Base-by-base conservation (phyloP, 768 basidiomycete species). In the Galerina marginata region DNA sequence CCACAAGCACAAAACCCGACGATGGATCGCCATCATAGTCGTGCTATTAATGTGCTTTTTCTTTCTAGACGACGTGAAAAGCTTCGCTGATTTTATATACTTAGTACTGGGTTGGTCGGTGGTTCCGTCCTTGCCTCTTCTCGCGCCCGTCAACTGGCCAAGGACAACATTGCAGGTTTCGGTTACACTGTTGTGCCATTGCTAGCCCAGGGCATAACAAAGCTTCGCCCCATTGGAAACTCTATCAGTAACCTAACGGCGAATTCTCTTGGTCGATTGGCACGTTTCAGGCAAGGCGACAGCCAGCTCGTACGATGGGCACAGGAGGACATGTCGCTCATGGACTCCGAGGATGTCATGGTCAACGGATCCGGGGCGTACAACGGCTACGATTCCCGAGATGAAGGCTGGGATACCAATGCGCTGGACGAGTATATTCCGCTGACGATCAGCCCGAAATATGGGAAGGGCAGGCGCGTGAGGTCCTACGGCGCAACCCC, bases 251-350 rank as follows among this genome's bases (percentile, higher is more conserved):
- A 62, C 7, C 47, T 71, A 3, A 58, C 63, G 6, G 58, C 68
- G 0, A 63, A 59, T 20, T 65, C 67, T 0, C 48, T 69, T 3
- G 66, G 33, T 15, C 63, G 58, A n/a, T 69, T 75, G 55, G 62
- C 55, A 16, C 67, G 60, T 3, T 81, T 78, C 69, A 72, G 79
- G 26, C 73, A 74, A 10, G 75, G 77, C 3, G 81, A 81, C 56
- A 66, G 70, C 42, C 69, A 75, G 23, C 76, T 85, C 16, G 73
- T 82, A 51, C 74, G 73, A 12, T 83, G 82, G 81, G 80, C 79
- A 44, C 72, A 81, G 54, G 82, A 83, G 60, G 82, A 83, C 50
- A 75, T 82, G 71, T 69, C 74, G 12, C 66, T 79, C 6, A 70
- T 74, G 52, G 73, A 73, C 15, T 74, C 77, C 40, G 78, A 77